These are phyloP conservation scores for Tolypocladium cylindrosporum DNA, from an alignment of 2,329 filamentous ascomycete species.

Conservation along the genomic window DNA sequence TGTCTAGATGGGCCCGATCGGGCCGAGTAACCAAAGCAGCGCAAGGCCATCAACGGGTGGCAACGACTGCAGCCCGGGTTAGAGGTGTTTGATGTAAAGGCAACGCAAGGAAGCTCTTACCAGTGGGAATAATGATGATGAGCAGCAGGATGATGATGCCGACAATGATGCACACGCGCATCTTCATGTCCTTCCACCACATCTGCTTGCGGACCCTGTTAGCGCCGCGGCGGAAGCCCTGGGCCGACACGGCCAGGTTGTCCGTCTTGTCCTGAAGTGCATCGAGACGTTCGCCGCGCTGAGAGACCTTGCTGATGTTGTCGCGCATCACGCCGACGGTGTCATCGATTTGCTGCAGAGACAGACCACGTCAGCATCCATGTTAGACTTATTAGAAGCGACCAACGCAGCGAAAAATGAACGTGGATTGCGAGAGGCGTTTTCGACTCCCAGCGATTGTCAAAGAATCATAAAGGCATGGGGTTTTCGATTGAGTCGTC, in stretches of 20 bases:
- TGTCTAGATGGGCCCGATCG: conserved; percentile 1
- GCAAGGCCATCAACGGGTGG: conserved; percentile 16
- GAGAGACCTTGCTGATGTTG: conserved; percentile 93
- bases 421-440: background rate
- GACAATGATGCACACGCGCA: conserved; percentile 91
- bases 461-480: background rate
- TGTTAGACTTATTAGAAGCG: background rate
- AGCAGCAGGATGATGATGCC: conserved; percentile 87
- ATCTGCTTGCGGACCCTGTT: conserved; percentile 95
- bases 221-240: conserved; percentile 91
- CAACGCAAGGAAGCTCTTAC: conserved; percentile 36
- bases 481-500: background rate
- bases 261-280: conserved; percentile 89
- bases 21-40: conserved; percentile 15
- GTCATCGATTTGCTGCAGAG: conserved; percentile 82
- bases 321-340: conserved; percentile 92
- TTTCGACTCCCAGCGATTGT: no score
- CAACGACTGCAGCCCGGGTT: conserved; percentile 18
- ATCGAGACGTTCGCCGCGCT: conserved; percentile 84
- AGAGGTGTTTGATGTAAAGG: background rate
- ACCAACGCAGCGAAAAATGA: background rate
- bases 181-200: conserved; percentile 99
- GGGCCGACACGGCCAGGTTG: conserved; percentile 84
- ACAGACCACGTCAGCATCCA: conserved; percentile 9
- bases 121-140: conserved; percentile 87